Evolutionary conservation across 257 asterid species (phyloP).

Genomic region (Solanum sparsipilum): DNA sequence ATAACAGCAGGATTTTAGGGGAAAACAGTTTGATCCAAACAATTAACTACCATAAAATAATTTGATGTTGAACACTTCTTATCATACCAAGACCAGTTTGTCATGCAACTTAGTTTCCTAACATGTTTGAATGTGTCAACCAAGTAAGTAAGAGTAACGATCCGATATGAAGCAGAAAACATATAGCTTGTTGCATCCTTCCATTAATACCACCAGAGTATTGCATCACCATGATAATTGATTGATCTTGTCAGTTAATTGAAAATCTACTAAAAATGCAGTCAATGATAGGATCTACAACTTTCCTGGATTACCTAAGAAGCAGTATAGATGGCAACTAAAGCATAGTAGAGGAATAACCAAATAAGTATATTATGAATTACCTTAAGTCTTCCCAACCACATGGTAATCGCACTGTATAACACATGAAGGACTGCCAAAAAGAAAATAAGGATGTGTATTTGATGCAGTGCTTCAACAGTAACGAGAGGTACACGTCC

Average conservation of each 20-base stretch:
- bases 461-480: conserved; percentile 75
- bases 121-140: background rate
- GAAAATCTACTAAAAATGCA: background rate
- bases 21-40: background rate
- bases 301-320: background rate
- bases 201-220: background rate
- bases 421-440: conserved; percentile 79
- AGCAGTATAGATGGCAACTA: background rate
- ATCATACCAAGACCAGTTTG: background rate
- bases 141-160: background rate
- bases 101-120: background rate
- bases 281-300: background rate
- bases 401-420: conserved; percentile 82
- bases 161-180: background rate
- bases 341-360: background rate
- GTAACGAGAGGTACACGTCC: conserved; percentile 47
- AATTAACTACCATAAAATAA: background rate
- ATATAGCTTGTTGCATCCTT: background rate
- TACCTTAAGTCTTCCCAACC: conserved; percentile 87
- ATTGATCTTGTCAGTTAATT: background rate
- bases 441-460: conserved; percentile 90
- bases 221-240: background rate
- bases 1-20: background rate
- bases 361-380: background rate
- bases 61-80: background rate